Conservation (phyloP, 495 filamentous ascomycete genomes). For the Neurospora sp. region DNA sequence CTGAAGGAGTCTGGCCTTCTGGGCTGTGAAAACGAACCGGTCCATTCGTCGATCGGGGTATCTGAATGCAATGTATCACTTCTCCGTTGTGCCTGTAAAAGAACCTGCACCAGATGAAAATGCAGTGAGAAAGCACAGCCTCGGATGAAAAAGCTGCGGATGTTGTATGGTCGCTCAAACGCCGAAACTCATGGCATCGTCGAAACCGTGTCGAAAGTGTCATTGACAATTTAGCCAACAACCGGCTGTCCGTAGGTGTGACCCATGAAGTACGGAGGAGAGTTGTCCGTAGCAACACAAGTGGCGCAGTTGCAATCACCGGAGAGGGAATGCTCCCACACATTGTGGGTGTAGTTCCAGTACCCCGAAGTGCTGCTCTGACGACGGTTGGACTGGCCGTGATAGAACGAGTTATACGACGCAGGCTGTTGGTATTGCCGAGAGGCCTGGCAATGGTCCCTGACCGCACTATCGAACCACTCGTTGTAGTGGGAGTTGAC, state of each 20-base stretch:
- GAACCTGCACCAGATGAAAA: constrained; percentile 9
- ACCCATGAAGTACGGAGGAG: constrained; percentile 55
- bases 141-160: background rate
- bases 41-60: constrained; percentile 20
- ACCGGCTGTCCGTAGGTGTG: constrained; percentile 56
- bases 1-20: constrained; percentile 4
- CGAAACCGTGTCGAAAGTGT: background rate
- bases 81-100: constrained; percentile 15
- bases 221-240: constrained; percentile 35
- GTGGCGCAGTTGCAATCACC: constrained; percentile 59
- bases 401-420: constrained; percentile 42
- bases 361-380: constrained; percentile 29
- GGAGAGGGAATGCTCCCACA: constrained; percentile 49
- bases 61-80: constrained; percentile 33
- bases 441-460: constrained; percentile 18
- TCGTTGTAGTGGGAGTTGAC: constrained; percentile 35
- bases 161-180: background rate
- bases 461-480: constrained; percentile 32
- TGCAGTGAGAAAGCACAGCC: constrained; percentile 13
- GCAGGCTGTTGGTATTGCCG: constrained; percentile 22
- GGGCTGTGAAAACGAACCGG: constrained; percentile 4
- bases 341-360: constrained; percentile 42
- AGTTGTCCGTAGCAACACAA: constrained; percentile 44
- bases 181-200: background rate
- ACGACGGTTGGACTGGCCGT: constrained; percentile 26